A percentile compares a stretch with the other conserved stretches of the same genome.
phyloP scores from a whole-genome alignment of 2,329 filamentous ascomycete genomes.

The Phialocephala sp. region DNA sequence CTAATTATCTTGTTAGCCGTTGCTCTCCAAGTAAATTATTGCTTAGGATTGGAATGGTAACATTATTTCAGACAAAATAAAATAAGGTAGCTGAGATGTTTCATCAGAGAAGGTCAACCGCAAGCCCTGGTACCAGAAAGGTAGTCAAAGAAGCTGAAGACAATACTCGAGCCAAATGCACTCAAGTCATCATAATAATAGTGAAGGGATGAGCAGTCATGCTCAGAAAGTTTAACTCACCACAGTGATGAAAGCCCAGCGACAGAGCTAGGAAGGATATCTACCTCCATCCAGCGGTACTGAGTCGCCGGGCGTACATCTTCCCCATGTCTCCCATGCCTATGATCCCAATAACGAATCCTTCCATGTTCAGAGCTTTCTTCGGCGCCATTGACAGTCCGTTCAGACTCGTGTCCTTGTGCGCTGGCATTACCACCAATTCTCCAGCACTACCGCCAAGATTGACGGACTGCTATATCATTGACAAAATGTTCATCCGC shows the following conservation, averaged over 20 bases:
- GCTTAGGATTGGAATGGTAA: constrained; percentile 9
- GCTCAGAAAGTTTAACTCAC: constrained; percentile 32
- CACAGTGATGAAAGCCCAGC: constrained; percentile 37
- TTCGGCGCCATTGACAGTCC: neutral
- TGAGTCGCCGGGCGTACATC: constrained; percentile 93
- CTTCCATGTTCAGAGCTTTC: constrained; percentile 37
- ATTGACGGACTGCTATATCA: neutral
- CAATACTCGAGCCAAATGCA: constrained; percentile 99
- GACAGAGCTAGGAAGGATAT: constrained; percentile 37
- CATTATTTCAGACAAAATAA: constrained; percentile 77
- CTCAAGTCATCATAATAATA: constrained; percentile 94
- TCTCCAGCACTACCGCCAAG: neutral
- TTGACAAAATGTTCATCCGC: constrained; percentile 8
- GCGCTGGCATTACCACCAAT: constrained; percentile 12
- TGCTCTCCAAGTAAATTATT: constrained; percentile 27
- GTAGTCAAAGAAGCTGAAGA: constrained; percentile 64
- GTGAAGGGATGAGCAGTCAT: constrained; percentile 19
- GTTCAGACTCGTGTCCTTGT: constrained; percentile 17
- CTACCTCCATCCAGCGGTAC: constrained; percentile 97
- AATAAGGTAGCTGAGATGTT: constrained; percentile 98
- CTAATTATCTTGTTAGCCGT: constrained; percentile 37
- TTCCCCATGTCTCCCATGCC: constrained; percentile 99
- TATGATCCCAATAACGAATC: constrained; percentile 88
- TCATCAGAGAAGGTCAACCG: constrained; percentile 90
- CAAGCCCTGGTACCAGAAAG: constrained; percentile 74